phyloP scores from a whole-genome alignment of 345 rosid species.

The Streptanthus diversifolius region DNA sequence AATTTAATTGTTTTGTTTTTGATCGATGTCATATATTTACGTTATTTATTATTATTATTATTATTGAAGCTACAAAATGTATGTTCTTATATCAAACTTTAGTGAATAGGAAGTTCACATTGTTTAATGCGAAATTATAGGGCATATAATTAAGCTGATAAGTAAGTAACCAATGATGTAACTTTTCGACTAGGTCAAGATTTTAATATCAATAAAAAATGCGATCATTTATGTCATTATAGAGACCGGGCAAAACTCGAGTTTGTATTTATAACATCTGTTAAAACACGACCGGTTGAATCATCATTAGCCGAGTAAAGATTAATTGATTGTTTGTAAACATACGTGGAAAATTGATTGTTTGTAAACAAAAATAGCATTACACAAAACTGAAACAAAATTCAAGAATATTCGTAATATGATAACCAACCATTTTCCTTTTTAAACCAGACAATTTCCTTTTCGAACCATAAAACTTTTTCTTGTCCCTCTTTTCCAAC shows the following conservation, averaged over 20 bases:
- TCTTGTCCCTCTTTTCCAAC: neutral
- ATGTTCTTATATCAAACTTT: neutral
- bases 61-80: neutral
- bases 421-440: neutral
- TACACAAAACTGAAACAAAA: neutral
- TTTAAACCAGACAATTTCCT: conserved; percentile 4
- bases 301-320: neutral
- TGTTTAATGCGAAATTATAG: too few relatives aligned
- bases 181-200: neutral
- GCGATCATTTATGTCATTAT: neutral
- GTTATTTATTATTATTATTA: neutral
- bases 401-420: neutral
- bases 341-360: neutral
- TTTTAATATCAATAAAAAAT: neutral
- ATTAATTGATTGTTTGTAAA: neutral
- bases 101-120: neutral
- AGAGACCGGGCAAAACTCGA: neutral
- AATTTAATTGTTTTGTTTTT: neutral
- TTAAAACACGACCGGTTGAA: neutral
- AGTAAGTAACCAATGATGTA: neutral
- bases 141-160: neutral
- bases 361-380: neutral
- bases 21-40: neutral
- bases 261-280: neutral
- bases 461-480: neutral